Evolutionary conservation across 208 protist species (phyloP), one percentile per base, ranked within the genome.

Genomic region (Crithidia expoeki): DNA sequence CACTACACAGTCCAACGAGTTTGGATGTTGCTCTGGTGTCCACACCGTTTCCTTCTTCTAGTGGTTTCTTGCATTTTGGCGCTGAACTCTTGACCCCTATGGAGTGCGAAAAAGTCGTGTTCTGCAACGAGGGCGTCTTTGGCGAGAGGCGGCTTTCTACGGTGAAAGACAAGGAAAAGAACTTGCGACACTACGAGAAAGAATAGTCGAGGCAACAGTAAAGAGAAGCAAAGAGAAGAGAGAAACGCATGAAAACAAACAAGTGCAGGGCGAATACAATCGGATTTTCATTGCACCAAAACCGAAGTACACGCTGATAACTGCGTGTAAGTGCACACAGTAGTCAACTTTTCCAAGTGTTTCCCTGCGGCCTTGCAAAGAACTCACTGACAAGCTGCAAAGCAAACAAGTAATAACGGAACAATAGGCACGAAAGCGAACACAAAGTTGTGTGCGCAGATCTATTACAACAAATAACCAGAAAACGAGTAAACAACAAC

Each of bases 1-100:
- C 33, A 25, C 32, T 57, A 40, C 28, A 56, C 19, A 42, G 47
- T 38, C 40, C 47, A 55, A 55, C 32, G 46, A 32, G 23, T 56
- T 51, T 56, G 47, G 2, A 16, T 27, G 47, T 32, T 46, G 38
- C 40, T 38, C 27, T 23, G 17, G 21, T 40, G 47, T 57, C 30
- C 44, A 7, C n/a, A 33, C 23, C n/a, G 27, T 9, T 28, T 12
- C 44, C 27, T 17, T 25, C 53, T 17, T 42, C 32, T 42, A 17
- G 14, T 56, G 6, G 14, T 58, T 30, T 27, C n/a, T n/a, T n/a
- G n/a, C n/a, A n/a, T 42, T 40, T 25, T 7, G 14, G 1, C 28
- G 21, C 2, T 28, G 4, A 47, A 47, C 42, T 9, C 16, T 47
- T 47, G 16, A 47, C 42, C n/a, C n/a, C n/a, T n/a, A n/a, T n/a